Evolutionary conservation across 208 protist genomes (phyloP), one percentile per base, ranked within the genome.

Genomic region (Porcisia hertigi): DNA sequence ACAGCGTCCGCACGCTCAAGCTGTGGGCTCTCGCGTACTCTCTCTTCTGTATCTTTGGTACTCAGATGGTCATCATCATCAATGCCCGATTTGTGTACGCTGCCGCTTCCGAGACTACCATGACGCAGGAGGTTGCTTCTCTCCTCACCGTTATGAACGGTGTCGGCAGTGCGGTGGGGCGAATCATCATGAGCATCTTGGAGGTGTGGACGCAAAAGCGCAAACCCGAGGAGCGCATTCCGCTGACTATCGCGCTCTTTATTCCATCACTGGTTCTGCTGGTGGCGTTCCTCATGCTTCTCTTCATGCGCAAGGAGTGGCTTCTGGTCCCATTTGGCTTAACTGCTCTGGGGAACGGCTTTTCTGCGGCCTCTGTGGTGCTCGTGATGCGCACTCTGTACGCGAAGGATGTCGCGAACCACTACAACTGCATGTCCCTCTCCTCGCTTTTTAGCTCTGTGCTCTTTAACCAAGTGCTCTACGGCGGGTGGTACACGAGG

Each of bases 71-170:
- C 41, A 82, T 96, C 43, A 91, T 94, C 6, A 75, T 83, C 30
- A 96, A 94, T 67, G 84, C 90, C n/a, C 83, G 88, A 75, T 93
- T 89, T 58, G 91, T 96, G 57, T 93, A 91, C 75, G 84, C 77
- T 1, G 88, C 92, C 2, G 54, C 93, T n/a, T 81, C 84, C 1
- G 83, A 81, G 20, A 78, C 76, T 18, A 47, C 62, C 12, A 76
- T 84, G 23, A 85, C 63, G 14, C 60, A 75, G 18, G 88, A 90
- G 60, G 75, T 93, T 36, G 84, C 86, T 57, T 84, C 86, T 14
- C 76, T 94, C 12, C 71, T 94, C 41, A 96, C 88, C 0, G 80
- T 93, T 1, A 65, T 94, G 52, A 90, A 88, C 73, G 89, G 92
- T 54, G 83, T 83, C 0, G 92, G 92, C n/a, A 96, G 92, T 66